A percentile compares a stretch with the other conserved stretches of the same genome.
Conservation (phyloP, 495 filamentous ascomycete species). For the Aspergillus homomorphus region DNA sequence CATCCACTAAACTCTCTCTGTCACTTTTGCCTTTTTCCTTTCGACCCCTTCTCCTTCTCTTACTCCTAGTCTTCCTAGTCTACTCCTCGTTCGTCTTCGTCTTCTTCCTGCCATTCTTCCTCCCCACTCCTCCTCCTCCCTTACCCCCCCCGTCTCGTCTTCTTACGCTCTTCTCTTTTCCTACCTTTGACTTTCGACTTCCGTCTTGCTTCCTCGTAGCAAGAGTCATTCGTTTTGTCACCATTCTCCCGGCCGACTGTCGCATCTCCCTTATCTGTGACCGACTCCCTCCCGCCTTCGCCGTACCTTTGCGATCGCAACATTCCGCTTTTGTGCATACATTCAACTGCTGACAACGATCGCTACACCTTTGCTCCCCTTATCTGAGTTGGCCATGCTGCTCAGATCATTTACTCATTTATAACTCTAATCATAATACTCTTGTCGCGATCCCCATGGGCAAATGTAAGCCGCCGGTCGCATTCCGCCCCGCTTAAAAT, state of each 20-base stretch:
- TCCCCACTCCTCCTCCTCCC: background rate
- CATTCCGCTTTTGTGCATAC: background rate
- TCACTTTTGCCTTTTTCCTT: conserved; percentile 2
- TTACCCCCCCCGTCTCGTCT: conserved; percentile 14
- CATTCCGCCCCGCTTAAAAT: conserved; percentile 3
- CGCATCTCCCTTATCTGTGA: background rate
- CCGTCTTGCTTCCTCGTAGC: background rate
- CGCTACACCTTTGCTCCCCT: background rate
- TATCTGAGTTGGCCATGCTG: conserved; percentile 49
- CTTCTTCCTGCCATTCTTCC: conserved; percentile 2
- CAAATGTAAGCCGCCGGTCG: conserved; percentile 41
- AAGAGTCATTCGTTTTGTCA: conserved; percentile 3
- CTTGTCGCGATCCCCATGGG: conserved; percentile 38
- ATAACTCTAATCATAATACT: conserved; percentile 4
- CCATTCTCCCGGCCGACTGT: background rate
- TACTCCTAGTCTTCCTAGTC: background rate
- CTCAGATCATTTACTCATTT: conserved; percentile 18
- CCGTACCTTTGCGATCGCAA: conserved; percentile 1
- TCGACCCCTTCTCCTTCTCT: background rate
- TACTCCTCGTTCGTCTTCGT: background rate
- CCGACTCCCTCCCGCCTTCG: background rate
- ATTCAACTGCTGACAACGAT: background rate
- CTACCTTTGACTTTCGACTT: background rate
- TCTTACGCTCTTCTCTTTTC: background rate
- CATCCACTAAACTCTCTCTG: conserved; percentile 1